Conservation (phyloP, 441 rosid species). For the Macaranga tanarius region DNA sequence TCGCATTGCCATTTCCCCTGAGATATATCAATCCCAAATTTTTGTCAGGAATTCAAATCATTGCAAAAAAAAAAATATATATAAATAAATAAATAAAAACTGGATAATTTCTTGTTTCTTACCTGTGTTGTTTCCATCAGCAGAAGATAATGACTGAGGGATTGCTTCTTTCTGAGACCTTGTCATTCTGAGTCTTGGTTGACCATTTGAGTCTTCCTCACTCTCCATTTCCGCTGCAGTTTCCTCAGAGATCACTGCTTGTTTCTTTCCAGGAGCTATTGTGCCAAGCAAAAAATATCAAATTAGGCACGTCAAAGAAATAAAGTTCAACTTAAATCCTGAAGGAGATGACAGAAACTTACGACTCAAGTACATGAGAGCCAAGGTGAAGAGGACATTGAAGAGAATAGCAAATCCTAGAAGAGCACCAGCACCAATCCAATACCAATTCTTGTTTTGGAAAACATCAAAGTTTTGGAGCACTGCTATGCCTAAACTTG, state of each 20-base stretch:
- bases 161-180: conserved; percentile 32
- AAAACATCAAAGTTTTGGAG: conserved; percentile 50
- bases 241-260: conserved; percentile 67
- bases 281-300: conserved; percentile 3
- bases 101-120: conserved; percentile 24
- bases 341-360: conserved; percentile 37
- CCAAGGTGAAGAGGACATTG: conserved; percentile 61
- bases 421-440: conserved; percentile 74
- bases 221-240: conserved; percentile 37
- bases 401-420: conserved; percentile 57
- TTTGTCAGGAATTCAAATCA: neutral
- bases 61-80: neutral
- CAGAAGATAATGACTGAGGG: conserved; percentile 37
- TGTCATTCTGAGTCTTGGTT: conserved; percentile 32
- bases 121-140: conserved; percentile 51
- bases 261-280: conserved; percentile 67
- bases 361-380: conserved; percentile 69
- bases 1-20: conserved; percentile 13
- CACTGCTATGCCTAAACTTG: conserved; percentile 51
- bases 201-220: conserved; percentile 28
- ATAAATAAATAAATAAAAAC: too few species aligned
- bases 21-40: conserved; percentile 6
- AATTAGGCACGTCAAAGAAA: conserved; percentile 14
- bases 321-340: neutral
- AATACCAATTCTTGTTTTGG: conserved; percentile 59